Percentiles rank a stretch among this genome's conserved stretches.
Evolutionary conservation across 2,329 filamentous ascomycete species (phyloP).

Genomic region (Tolypocladium album): DNA sequence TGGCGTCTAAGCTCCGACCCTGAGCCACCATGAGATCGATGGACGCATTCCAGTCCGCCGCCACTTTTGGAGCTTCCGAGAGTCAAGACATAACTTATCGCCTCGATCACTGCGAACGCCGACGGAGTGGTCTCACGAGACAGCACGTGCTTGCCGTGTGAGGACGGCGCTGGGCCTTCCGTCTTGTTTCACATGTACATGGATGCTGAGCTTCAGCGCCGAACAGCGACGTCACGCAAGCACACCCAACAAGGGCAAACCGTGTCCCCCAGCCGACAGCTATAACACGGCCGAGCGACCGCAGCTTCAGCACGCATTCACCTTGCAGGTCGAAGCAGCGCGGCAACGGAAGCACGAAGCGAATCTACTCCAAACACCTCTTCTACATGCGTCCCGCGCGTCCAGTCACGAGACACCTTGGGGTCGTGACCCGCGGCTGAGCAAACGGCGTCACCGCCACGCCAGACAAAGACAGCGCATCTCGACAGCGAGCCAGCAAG

Average conservation of each 20-base stretch:
- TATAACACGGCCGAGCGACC: not conserved
- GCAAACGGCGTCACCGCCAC: not conserved
- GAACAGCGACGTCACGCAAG: not conserved
- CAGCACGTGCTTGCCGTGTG: not conserved
- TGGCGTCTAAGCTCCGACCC: not conserved
- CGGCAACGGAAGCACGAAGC: not conserved
- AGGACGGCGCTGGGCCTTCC: not conserved
- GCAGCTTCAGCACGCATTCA: not conserved
- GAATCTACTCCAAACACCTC: too few relatives aligned
- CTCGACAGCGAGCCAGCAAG: not conserved
- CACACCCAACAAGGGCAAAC: not conserved
- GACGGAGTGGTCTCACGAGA: not conserved
- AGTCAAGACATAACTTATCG: not conserved
- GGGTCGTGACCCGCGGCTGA: not conserved
- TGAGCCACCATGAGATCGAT: not conserved
- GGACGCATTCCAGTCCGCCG: not conserved
- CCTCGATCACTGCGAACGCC: not conserved
- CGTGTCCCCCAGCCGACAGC: not conserved
- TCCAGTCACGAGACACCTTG: not conserved
- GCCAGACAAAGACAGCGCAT: not conserved
- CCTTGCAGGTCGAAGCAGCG: not conserved
- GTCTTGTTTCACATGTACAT: not conserved
- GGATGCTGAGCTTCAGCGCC: not conserved
- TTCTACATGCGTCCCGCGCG: not conserved
- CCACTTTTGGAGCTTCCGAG: not conserved